These are phyloP conservation scores for Xylaria acuta DNA, from an alignment of 495 filamentous ascomycete species.

Conservation along the genomic window DNA sequence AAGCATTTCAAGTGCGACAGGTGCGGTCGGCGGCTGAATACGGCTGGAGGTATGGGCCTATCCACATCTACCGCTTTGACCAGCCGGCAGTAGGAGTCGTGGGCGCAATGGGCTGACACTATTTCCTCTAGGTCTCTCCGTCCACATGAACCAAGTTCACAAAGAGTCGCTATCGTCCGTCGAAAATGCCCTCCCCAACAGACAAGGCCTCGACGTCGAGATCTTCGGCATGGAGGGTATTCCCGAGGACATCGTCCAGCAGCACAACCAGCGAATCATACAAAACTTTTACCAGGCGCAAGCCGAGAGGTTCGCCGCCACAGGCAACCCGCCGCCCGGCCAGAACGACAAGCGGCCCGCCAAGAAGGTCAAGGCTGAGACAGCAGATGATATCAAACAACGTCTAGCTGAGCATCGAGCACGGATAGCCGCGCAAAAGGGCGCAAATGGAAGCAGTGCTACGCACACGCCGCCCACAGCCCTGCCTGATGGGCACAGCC, in stretches of 20 bases:
- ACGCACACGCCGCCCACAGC: conserved; percentile 64
- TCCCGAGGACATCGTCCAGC: conserved; percentile 79
- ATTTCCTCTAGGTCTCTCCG: conserved; percentile 74
- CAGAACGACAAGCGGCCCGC: conserved; percentile 57
- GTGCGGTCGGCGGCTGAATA: conserved; percentile 87
- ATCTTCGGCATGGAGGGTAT: conserved; percentile 99
- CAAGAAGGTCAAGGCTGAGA: conserved; percentile 85
- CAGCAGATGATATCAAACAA: conserved; percentile 78
- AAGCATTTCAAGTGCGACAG: conserved; percentile 98
- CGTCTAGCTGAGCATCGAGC: conserved; percentile 82
- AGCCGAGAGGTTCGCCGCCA: conserved; percentile 77
- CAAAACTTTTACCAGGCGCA: conserved; percentile 83
- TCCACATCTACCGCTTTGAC: neutral
- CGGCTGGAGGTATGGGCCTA: conserved; percentile 78
- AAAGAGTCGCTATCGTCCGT: conserved; percentile 86
- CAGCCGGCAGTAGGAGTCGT: neutral
- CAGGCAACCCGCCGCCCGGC: conserved; percentile 80
- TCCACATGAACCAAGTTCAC: conserved; percentile 98
- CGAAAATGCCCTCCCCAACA: conserved; percentile 88
- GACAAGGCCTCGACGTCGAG: conserved; percentile 84
- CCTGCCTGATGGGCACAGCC: conserved; percentile 59
- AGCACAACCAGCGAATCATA: conserved; percentile 85
- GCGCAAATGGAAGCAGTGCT: conserved; percentile 62
- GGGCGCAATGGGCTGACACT: conserved; percentile 32
- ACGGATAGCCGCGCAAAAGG: conserved; percentile 65